Base-by-base conservation (phyloP, 257 asterid genomes). In the Primulina tabacum region DNA sequence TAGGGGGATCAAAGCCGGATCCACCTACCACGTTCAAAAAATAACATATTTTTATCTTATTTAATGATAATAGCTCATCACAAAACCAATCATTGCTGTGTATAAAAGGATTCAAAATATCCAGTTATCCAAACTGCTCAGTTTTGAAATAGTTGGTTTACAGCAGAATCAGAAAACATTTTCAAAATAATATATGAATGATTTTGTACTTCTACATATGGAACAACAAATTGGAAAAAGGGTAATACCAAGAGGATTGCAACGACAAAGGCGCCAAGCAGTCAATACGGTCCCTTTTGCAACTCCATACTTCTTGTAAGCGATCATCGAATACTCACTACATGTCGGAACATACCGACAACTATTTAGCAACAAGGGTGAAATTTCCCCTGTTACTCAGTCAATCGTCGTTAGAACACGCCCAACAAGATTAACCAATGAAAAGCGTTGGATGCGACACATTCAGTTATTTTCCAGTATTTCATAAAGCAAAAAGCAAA, bases 281-380 rank as follows among this genome's bases (percentile, higher is more conserved):
- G 96, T 92, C 82, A 90, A 72, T 35, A 87, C 30, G 8, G 90
- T 84, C 29, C 98, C 97, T 77, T 90, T 93, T 0, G 29, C 85
- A 71, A 86, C 78, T 67, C 98, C 98, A 72, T 90, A 93, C 74
- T 89, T 93, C 88, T 85, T 86, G 86, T 93, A 93, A 81, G 98
- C 94, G 73, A 89, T 88, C 97, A 86, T 90, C 40, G 97, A 90
- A 77, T 89, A 93, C 82, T 93, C 98, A 56, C 98, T 93, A 71
- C 98, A 93, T 0, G 95, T 88, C 33, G 98, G 98, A 67, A 88
- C 82, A 68, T 79, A 93, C 1, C 97, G 95, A 62, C 97, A 90
- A 73, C 97, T 89, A 0, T 76, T 93, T 5, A 96, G 98, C 81
- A 93, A 6, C 75, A 93, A 68, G 3, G 97, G 97, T 5, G 97